A percentile compares a stretch with the other conserved stretches of the same genome.
Conservation (phyloP, 306 rosid genomes). For the Sesbania bispinosa region DNA sequence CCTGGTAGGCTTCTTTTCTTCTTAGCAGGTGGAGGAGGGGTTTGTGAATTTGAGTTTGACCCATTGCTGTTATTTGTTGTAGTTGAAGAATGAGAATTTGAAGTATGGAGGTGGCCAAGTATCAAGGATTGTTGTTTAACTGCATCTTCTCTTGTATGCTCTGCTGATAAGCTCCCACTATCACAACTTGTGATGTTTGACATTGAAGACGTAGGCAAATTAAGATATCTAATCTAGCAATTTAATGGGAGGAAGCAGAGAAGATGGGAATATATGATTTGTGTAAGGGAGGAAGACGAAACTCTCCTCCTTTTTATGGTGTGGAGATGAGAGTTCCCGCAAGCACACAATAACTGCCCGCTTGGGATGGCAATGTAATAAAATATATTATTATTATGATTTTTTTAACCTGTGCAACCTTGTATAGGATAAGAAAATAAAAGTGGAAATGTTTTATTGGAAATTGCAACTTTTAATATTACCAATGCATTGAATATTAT, state of each 20-base stretch:
- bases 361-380: conserved; percentile 39
- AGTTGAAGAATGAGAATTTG: no score
- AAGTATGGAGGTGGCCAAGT: conserved; percentile 35
- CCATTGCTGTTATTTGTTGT: conserved; percentile 31
- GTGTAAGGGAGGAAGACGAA: conserved; percentile 45
- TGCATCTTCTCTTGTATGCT: conserved; percentile 35
- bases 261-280: conserved; percentile 48
- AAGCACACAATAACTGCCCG: conserved; percentile 31
- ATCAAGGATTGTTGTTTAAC: conserved; percentile 32
- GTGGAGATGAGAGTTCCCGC: conserved; percentile 29
- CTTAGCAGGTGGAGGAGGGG: conserved; percentile 43
- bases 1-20: conserved; percentile 80
- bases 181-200: conserved; percentile 70
- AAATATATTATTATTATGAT: conserved; percentile 22
- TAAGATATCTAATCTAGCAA: no score
- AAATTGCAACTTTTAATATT: no score
- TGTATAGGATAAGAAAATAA: no score
- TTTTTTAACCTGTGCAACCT: no score
- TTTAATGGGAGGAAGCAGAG: conserved; percentile 16
- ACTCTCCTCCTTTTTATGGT: conserved; percentile 55
- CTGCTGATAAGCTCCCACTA: conserved; percentile 64
- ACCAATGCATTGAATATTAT: no score
- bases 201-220: conserved; percentile 30
- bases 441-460: no score
- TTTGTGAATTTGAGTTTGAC: conserved; percentile 38